phyloP scores from a whole-genome alignment of 164 flowering plant species.

The Santalum album region DNA sequence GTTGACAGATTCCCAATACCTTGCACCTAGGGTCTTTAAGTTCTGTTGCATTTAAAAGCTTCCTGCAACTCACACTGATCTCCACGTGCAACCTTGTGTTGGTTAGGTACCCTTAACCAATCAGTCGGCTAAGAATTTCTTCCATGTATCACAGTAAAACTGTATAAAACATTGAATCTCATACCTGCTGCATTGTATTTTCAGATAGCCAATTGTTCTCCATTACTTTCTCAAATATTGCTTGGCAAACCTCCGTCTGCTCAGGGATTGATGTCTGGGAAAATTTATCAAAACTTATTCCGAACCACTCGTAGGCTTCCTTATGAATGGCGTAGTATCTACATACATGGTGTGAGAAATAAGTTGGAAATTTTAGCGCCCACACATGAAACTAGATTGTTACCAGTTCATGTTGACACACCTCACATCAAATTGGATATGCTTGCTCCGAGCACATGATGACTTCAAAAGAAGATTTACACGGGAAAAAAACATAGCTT shows the following conservation, averaged over 20 bases:
- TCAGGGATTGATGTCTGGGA: constrained; percentile 88
- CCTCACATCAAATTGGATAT: too few species aligned
- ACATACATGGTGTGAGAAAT: too few species aligned
- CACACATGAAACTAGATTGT: too few species aligned
- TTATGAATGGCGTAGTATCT: constrained; percentile 88
- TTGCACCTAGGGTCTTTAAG: constrained; percentile 81
- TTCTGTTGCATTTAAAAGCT: constrained; percentile 87
- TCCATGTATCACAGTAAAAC: constrained; percentile 83
- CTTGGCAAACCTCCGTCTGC: constrained; percentile 90
- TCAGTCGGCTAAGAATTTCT: constrained; percentile 80
- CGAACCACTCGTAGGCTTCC: constrained; percentile 82
- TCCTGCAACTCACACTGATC: constrained; percentile 95
- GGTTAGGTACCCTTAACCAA: constrained; percentile 94
- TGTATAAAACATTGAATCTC: constrained; percentile 15
- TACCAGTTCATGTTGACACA: too few species aligned
- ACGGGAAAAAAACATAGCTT: too few species aligned
- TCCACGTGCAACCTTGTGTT: constrained; percentile 69
- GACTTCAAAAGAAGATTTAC: too few species aligned
- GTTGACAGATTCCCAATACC: constrained; percentile 21
- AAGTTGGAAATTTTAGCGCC: too few species aligned
- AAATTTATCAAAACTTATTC: constrained; percentile 86
- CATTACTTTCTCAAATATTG: constrained; percentile 64
- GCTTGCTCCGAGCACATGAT: too few species aligned
- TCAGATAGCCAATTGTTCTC: constrained; percentile 87
- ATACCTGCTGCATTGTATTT: constrained; percentile 83